Percentiles rank a stretch among this genome's conserved stretches.
Conservation (phyloP, 2,329 filamentous ascomycete genomes). For the Diaporthe batatas region DNA sequence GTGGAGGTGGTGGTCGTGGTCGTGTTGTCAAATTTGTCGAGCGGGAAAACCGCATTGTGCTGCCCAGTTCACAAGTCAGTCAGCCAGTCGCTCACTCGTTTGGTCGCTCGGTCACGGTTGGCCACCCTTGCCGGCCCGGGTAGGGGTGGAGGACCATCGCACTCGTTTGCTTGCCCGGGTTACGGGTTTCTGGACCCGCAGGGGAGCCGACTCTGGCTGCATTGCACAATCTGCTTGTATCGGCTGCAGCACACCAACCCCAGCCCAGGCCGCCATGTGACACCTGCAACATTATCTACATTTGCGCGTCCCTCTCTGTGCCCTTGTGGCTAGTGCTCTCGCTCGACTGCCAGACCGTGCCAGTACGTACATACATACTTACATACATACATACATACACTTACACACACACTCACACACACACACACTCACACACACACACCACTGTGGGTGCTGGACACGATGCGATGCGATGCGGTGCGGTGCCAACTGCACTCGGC, state of each 20-base stretch:
- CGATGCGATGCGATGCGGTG: conserved; percentile 5
- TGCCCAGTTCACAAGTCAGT: conserved; percentile 27
- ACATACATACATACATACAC: no score
- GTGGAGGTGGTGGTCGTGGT: conserved; percentile 4
- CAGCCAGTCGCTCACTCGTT: conserved; percentile 7
- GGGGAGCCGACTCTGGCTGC: not conserved
- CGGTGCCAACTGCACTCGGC: not conserved
- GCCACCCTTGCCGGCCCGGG: conserved; percentile 22
- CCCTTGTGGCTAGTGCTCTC: conserved; percentile 19
- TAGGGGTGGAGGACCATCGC: not conserved
- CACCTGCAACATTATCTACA: conserved; percentile 31
- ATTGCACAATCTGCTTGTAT: conserved; percentile 21
- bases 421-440: not conserved
- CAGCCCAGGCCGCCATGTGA: conserved; percentile 24
- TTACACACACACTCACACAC: no score
- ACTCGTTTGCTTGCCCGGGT: conserved; percentile 29
- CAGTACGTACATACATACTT: no score
- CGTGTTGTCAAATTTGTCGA: conserved; percentile 3
- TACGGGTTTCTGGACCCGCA: conserved; percentile 13
- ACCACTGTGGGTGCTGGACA: not conserved
- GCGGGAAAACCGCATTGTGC: conserved; percentile 18
- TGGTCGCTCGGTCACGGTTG: conserved; percentile 6
- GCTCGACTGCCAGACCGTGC: not conserved
- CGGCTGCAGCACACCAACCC: conserved; percentile 13
- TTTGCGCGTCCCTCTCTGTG: not conserved